These are phyloP conservation scores for Umbellularia californica DNA, from an alignment of 164 flowering plant genomes.

Conservation along the genomic window DNA sequence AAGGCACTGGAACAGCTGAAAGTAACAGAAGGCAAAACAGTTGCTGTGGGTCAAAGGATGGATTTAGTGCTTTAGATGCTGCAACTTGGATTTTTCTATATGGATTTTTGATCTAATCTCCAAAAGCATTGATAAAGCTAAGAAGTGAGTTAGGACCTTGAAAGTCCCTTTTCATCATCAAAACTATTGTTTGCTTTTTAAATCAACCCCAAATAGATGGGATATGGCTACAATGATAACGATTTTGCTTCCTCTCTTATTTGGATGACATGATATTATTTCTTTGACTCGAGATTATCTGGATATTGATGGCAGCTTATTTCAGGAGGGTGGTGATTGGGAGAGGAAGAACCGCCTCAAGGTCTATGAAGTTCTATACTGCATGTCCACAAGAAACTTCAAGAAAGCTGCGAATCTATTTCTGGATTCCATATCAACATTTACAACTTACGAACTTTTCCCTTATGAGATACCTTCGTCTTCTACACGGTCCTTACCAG, in stretches of 20 bases:
- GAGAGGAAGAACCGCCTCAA: slow-evolving; percentile 95
- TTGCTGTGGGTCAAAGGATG: slow-evolving; percentile 99
- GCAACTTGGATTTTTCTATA: slow-evolving; percentile 83
- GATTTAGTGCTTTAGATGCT: slow-evolving; percentile 84
- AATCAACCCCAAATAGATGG: no score
- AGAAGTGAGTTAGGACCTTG: slow-evolving; percentile 52
- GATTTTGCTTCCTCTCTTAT: background rate
- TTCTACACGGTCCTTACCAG: slow-evolving; percentile 92
- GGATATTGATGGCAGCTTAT: slow-evolving; percentile 52
- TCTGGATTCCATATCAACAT: slow-evolving; percentile 94
- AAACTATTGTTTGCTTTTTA: background rate
- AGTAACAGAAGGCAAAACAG: slow-evolving; percentile 90
- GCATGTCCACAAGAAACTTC: slow-evolving; percentile 91
- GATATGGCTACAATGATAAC: no score
- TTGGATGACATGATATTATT: background rate
- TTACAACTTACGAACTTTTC: slow-evolving; percentile 94
- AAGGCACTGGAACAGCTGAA: slow-evolving; percentile 92
- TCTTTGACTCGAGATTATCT: background rate
- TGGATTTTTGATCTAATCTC: slow-evolving; percentile 98
- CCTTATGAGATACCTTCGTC: slow-evolving; percentile 90
- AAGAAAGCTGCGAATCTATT: slow-evolving; percentile 82
- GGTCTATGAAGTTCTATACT: slow-evolving; percentile 92
- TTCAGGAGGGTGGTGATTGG: slow-evolving; percentile 99
- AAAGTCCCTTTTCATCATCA: background rate
- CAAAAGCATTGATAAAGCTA: slow-evolving; percentile 95